phyloP scores from a whole-genome alignment of 2,329 filamentous ascomycete genomes.

The Aureobasidium mangrovei region DNA sequence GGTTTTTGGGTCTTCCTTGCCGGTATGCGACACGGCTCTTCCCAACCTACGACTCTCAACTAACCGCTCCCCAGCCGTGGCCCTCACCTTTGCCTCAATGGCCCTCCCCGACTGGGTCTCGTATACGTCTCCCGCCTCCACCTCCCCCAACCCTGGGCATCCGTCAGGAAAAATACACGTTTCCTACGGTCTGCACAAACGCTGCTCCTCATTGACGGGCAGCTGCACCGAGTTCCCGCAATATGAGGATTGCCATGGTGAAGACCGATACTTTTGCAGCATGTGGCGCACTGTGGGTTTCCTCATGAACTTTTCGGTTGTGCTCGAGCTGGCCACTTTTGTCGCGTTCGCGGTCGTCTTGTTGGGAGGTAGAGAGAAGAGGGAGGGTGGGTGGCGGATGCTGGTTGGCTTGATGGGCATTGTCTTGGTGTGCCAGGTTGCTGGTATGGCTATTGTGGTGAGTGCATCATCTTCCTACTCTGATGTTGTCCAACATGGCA shows the following conservation, averaged over 20 bases:
- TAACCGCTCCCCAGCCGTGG: conserved; percentile 47
- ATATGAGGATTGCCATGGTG: conserved; percentile 55
- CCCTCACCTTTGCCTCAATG: conserved; percentile 62
- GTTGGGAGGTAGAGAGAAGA: conserved; percentile 66
- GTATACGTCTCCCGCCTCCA: conserved; percentile 32
- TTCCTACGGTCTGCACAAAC: conserved; percentile 68
- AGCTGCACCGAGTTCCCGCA: conserved; percentile 59
- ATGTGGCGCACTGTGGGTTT: conserved; percentile 89
- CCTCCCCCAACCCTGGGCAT: conserved; percentile 21
- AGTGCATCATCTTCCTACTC: conserved; percentile 26
- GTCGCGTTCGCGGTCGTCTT: conserved; percentile 72
- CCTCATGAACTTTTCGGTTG: conserved; percentile 71
- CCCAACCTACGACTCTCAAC: neutral
- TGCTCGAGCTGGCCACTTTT: conserved; percentile 73
- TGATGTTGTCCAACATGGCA: neutral
- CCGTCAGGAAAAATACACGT: conserved; percentile 47
- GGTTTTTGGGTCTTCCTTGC: conserved; percentile 40
- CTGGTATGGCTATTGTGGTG: conserved; percentile 77
- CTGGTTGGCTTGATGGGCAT: conserved; percentile 56
- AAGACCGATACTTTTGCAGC: conserved; percentile 71
- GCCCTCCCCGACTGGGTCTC: conserved; percentile 63
- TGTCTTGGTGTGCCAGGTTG: conserved; percentile 61
- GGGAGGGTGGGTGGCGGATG: conserved; percentile 76
- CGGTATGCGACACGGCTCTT: conserved; percentile 23
- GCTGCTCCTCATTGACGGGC: conserved; percentile 63